These are phyloP conservation scores for Ilyonectria mors-panacis DNA, from an alignment of 2,329 filamentous ascomycete genomes.

Conservation along the genomic window DNA sequence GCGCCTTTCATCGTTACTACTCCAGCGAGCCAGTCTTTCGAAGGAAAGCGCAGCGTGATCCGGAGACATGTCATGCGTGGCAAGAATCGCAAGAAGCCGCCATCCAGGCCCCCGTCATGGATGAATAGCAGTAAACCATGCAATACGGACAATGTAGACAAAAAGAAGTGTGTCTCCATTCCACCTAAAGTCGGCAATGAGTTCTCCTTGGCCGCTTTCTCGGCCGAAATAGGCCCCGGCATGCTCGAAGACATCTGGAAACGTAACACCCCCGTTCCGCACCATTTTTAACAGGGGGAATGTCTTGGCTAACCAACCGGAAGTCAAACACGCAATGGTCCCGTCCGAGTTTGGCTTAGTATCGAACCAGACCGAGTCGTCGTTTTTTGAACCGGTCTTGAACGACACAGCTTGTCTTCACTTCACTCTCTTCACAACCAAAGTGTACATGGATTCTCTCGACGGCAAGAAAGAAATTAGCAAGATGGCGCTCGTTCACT, in stretches of 20 bases:
- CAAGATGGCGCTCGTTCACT: constrained; percentile 9
- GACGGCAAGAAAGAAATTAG: background rate
- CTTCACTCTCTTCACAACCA: constrained; percentile 23
- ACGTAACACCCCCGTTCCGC: background rate
- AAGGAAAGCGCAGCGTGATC: constrained; percentile 4
- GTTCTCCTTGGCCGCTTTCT: background rate
- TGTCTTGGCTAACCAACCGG: background rate
- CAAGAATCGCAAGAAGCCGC: constrained; percentile 19
- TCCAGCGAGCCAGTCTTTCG: background rate
- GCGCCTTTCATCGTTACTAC: constrained; percentile 6
- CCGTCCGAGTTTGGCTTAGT: background rate
- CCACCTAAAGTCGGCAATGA: background rate
- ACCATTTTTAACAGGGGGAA: background rate
- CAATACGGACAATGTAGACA: background rate
- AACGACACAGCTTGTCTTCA: constrained; percentile 22
- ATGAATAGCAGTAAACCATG: background rate
- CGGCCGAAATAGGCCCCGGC: background rate
- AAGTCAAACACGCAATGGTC: constrained; percentile 13
- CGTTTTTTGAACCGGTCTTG: constrained; percentile 14
- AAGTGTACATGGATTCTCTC: background rate
- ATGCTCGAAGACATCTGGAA: constrained; percentile 11
- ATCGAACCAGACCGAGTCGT: background rate
- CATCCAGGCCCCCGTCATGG: constrained; percentile 6
- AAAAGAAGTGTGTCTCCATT: background rate
- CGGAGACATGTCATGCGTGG: constrained; percentile 32